Conservation (phyloP, 352 stramenopile genomes). For the Thalassiosira oceanica region DNA sequence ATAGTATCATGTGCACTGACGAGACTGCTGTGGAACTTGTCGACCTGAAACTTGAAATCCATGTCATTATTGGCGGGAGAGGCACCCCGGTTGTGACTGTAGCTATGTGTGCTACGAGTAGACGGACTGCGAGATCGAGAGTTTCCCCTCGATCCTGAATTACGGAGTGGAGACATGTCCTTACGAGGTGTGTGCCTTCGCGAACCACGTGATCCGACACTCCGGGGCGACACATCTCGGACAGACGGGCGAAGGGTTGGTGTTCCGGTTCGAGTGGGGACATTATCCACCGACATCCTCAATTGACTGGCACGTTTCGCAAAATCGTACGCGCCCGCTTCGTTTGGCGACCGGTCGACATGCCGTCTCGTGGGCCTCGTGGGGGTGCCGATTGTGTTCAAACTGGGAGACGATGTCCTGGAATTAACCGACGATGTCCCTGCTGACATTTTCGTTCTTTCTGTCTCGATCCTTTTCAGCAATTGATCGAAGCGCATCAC, state of each 20-base stretch:
- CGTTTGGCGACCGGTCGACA: no score
- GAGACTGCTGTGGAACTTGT: slow-evolving; percentile 32
- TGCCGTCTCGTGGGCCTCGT: no score
- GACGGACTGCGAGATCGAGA: no score
- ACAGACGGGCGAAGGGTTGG: slow-evolving; percentile 1
- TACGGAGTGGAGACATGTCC: no score
- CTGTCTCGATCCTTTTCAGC: slow-evolving; percentile 18
- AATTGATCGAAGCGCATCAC: slow-evolving; percentile 20
- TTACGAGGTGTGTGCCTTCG: no score
- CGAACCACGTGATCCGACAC: no score
- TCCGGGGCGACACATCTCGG: neutral
- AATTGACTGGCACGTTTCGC: slow-evolving; percentile 24
- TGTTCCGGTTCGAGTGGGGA: slow-evolving; percentile 1
- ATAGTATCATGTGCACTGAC: slow-evolving; percentile 39
- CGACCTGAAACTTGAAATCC: slow-evolving; percentile 24
- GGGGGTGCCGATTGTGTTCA: neutral
- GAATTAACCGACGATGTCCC: no score
- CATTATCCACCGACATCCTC: slow-evolving; percentile 26
- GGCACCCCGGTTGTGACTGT: no score
- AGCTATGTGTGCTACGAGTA: no score
- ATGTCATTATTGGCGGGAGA: neutral
- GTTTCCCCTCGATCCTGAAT: no score
- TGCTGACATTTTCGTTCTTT: slow-evolving; percentile 16
- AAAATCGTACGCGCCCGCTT: slow-evolving; percentile 20
- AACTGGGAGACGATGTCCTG: neutral